Conservation (phyloP, 2,329 filamentous ascomycete species). For the Pseudomassariella vexata region DNA sequence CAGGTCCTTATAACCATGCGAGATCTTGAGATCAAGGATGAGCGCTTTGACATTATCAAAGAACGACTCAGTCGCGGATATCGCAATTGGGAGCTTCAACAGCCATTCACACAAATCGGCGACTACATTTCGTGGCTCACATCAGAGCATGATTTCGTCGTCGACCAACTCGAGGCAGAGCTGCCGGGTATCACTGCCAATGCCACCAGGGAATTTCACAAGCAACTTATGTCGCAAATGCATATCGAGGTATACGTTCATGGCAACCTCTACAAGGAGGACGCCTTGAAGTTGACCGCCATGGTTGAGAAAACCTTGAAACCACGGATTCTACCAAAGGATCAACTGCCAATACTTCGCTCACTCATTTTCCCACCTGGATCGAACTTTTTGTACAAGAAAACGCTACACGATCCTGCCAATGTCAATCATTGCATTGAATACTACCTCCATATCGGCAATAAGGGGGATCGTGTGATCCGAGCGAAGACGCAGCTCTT, state of each 20-base stretch:
- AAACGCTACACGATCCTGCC: conserved; percentile 73
- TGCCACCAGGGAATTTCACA: conserved; percentile 71
- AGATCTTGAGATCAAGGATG: conserved; percentile 76
- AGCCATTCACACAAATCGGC: conserved; percentile 83
- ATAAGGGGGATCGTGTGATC: conserved; percentile 60
- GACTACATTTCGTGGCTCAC: conserved; percentile 79
- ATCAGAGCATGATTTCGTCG: conserved; percentile 69
- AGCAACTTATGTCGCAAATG: conserved; percentile 73
- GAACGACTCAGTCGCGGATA: conserved; percentile 73
- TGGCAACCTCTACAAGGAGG: conserved; percentile 91
- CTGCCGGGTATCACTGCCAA: conserved; percentile 68
- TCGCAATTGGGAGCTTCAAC: conserved; percentile 81
- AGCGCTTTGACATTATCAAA: conserved; percentile 86
- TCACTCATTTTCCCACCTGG: conserved; percentile 73
- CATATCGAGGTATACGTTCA: conserved; percentile 86
- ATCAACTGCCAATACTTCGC: conserved; percentile 74
- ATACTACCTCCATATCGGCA: conserved; percentile 67
- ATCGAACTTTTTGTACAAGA: conserved; percentile 78
- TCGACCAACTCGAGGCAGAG: conserved; percentile 74
- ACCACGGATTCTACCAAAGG: conserved; percentile 64
- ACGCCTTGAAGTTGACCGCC: conserved; percentile 79
- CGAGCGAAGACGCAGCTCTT: conserved; percentile 76
- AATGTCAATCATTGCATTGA: conserved; percentile 88
- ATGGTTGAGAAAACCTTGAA: conserved; percentile 74
- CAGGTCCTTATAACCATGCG: conserved; percentile 82